Evolutionary conservation across 1,284 basidiomycete genomes (phyloP).

Genomic region (Tilletia setariae): DNA sequence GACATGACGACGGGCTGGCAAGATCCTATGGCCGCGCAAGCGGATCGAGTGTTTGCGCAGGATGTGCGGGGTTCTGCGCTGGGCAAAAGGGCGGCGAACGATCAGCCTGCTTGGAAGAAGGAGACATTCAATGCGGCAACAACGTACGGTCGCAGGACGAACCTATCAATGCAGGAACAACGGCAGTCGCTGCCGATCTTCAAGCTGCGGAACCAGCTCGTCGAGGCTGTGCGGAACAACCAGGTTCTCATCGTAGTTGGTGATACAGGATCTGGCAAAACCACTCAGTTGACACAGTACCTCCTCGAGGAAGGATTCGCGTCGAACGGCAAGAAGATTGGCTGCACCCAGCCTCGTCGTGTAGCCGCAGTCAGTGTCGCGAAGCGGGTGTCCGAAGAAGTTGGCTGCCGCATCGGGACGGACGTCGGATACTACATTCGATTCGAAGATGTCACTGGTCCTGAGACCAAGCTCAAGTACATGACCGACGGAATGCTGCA

Average conservation of each 20-base stretch:
- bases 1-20: conserved; percentile 95
- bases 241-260: conserved; percentile 91
- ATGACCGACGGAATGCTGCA: conserved; percentile 99
- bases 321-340: conserved; percentile 75
- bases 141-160: conserved; percentile 88
- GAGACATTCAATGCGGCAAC: conserved; percentile 94
- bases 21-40: conserved; percentile 89
- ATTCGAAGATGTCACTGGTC: conserved; percentile 97
- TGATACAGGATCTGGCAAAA: conserved; percentile 89
- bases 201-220: conserved; percentile 85
- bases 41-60: conserved; percentile 86
- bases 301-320: conserved; percentile 83
- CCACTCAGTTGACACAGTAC: conserved; percentile 85
- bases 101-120: conserved; percentile 86
- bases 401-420: conserved; percentile 90
- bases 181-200: conserved; percentile 86
- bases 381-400: conserved; percentile 95
- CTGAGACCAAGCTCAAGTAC: conserved; percentile 98
- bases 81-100: conserved; percentile 71
- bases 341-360: conserved; percentile 96
- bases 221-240: conserved; percentile 90
- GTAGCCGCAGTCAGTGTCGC: conserved; percentile 99
- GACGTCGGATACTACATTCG: conserved; percentile 98
- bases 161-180: conserved; percentile 87
- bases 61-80: conserved; percentile 79